Conservation (phyloP, 805 yeast genomes). For the Suhomyces vadensis region DNA sequence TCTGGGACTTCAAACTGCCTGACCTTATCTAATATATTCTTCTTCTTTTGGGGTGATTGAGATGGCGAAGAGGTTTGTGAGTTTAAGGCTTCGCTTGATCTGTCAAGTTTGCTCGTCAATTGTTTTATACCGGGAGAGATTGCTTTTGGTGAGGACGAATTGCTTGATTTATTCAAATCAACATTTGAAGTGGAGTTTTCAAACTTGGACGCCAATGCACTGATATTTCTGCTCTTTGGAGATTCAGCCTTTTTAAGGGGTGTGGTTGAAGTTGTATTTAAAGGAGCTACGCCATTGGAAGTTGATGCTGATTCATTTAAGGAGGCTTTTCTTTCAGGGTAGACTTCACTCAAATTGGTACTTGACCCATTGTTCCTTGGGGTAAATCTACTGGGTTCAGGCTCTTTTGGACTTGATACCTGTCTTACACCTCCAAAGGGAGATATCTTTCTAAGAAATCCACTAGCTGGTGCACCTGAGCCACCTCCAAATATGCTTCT, state of each 20-base stretch:
- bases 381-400: neutral
- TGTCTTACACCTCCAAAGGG: conserved; percentile 13
- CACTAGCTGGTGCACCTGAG: conserved; percentile 9
- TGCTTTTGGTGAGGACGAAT: conserved; percentile 9
- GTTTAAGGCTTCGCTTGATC: conserved; percentile 18
- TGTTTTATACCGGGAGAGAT: conserved; percentile 22
- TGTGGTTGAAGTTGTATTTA: conserved; percentile 3
- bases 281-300: neutral
- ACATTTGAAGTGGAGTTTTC: conserved; percentile 13
- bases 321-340: conserved; percentile 8
- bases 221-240: conserved; percentile 18
- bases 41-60: conserved; percentile 21
- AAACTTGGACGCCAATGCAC: conserved; percentile 25
- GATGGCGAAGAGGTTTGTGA: conserved; percentile 16
- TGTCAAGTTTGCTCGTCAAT: conserved; percentile 28
- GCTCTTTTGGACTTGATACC: conserved; percentile 2
- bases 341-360: neutral
- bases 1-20: conserved; percentile 33
- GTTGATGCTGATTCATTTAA: conserved; percentile 3
- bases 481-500: conserved; percentile 4
- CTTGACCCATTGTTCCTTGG: neutral
- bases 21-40: conserved; percentile 35
- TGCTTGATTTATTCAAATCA: conserved; percentile 2
- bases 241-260: conserved; percentile 9
- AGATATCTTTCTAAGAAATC: conserved; percentile 15